Evolutionary conservation across 108 stramenopile genomes (phyloP).

Genomic region (Skeletonema menzelii): DNA sequence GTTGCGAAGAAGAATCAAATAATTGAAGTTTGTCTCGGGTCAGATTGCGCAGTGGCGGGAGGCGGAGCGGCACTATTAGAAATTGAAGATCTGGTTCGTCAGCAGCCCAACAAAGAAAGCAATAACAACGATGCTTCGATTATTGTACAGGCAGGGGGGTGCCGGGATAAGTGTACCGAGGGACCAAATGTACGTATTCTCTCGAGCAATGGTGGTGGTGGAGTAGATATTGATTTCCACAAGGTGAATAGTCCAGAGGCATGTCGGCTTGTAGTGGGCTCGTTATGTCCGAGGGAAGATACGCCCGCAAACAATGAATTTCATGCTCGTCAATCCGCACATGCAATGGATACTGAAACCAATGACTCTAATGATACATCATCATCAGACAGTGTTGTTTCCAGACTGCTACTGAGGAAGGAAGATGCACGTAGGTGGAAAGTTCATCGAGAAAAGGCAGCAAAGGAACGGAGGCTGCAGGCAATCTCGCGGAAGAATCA

Average conservation of each 20-base stretch:
- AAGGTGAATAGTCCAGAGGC: constrained; percentile 15
- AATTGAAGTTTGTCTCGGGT: constrained; percentile 45
- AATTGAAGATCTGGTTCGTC: constrained; percentile 40
- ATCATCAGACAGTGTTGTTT: background rate
- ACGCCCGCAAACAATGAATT: background rate
- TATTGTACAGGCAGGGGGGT: constrained; percentile 24
- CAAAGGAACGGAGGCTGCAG: constrained; percentile 5
- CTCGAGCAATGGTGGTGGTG: background rate
- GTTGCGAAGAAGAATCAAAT: background rate
- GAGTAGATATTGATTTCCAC: background rate
- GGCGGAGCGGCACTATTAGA: constrained; percentile 43
- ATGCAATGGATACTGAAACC: no score
- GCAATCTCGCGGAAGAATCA: background rate
- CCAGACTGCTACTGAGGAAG: background rate
- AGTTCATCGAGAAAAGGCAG: background rate
- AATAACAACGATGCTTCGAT: background rate
- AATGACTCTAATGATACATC: no score
- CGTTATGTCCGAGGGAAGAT: background rate
- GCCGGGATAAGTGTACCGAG: constrained; percentile 38
- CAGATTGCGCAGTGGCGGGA: constrained; percentile 31
- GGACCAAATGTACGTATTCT: constrained; percentile 41
- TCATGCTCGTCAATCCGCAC: no score
- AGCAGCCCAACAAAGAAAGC: background rate
- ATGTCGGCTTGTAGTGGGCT: constrained; percentile 1
- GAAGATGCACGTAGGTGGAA: constrained; percentile 1